Evolutionary conservation across 805 yeast genomes (phyloP), one percentile per base, ranked within the genome.

Genomic region (Wickerhamiella domercqiae): DNA sequence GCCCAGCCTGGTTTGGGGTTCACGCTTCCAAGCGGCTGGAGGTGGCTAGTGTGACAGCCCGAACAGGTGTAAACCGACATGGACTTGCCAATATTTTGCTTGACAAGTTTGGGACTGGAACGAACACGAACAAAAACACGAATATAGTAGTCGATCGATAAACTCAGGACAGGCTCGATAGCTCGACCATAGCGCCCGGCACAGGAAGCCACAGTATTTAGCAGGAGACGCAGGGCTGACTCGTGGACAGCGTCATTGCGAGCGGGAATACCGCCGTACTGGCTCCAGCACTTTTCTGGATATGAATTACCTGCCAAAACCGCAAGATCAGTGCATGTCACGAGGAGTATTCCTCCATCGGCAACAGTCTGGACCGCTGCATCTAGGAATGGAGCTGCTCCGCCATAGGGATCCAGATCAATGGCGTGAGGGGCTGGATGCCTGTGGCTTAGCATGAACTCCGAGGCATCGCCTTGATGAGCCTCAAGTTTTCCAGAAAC

Each of bases 321-420:
- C 0, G 94, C 94, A 13, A 93, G 68, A 60, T 90, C 99, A 0
- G 99, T 90, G 56, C 98, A 90, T 0, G 99, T 90, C 3, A 90
- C 87, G 36, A 90, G 62, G 46, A 90, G 59, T 31, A 90, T 51
- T 1, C 97, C 99, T 39, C 77, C 86, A 47, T 86, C 84, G 35
- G 69, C 70, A n/a, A 86, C 70, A 22, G 77, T 63, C 51, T 83
- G 93, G 22, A 90, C 64, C 0, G 97, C 96, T 22, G 90, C 73
- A 55, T 90, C 98, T 21, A 90, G 67, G 54, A 90, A 90, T 5
- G 98, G 98, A 0, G 95, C 73, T 0, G 95, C 98, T 0, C 96
- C 78, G 21, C 99, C 99, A 54, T 90, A 90, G 0, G 99, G 99
- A 57, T 90, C 99, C 36, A 90, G 66, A 59, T 90, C 99, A 40